These are phyloP conservation scores for Globisporangium splendens DNA, from an alignment of 352 stramenopile species.

Conservation along the genomic window DNA sequence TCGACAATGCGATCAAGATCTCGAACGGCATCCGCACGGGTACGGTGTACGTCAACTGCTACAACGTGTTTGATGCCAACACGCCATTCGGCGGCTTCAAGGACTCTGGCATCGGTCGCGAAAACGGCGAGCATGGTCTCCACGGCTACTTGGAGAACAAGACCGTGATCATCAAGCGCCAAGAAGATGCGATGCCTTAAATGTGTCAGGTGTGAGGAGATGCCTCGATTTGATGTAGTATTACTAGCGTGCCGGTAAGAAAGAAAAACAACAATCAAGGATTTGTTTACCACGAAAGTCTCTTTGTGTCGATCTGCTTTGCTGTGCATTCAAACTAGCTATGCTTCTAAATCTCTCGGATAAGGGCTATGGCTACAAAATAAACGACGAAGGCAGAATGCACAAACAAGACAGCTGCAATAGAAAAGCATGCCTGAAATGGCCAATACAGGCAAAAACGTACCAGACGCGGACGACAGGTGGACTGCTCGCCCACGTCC, in stretches of 20 bases:
- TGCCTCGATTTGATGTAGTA: background rate
- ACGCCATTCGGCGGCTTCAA: conserved; percentile 89
- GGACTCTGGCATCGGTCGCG: conserved; percentile 79
- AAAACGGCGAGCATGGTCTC: conserved; percentile 71
- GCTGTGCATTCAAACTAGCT: too few species aligned
- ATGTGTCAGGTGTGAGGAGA: background rate
- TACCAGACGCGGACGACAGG: too few species aligned
- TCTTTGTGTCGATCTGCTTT: background rate
- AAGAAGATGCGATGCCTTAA: conserved; percentile 40
- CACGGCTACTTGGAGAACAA: conserved; percentile 71
- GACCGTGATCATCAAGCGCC: conserved; percentile 70
- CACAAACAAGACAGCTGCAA: too few species aligned
- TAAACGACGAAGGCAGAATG: too few species aligned
- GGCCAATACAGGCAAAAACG: too few species aligned
- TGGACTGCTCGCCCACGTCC: conserved; percentile 7
- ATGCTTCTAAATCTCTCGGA: too few species aligned
- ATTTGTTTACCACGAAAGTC: too few species aligned
- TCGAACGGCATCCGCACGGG: conserved; percentile 85
- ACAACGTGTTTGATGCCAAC: conserved; percentile 85
- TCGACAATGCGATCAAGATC: conserved; percentile 84
- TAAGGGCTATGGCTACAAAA: too few species aligned
- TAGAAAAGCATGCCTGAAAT: too few species aligned
- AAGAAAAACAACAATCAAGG: background rate
- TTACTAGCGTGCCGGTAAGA: background rate
- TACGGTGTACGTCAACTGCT: conserved; percentile 95